A percentile compares a stretch with the other conserved stretches of the same genome.
Evolutionary conservation across 345 rosid genomes (phyloP).

Genomic region (Citrus inodora): DNA sequence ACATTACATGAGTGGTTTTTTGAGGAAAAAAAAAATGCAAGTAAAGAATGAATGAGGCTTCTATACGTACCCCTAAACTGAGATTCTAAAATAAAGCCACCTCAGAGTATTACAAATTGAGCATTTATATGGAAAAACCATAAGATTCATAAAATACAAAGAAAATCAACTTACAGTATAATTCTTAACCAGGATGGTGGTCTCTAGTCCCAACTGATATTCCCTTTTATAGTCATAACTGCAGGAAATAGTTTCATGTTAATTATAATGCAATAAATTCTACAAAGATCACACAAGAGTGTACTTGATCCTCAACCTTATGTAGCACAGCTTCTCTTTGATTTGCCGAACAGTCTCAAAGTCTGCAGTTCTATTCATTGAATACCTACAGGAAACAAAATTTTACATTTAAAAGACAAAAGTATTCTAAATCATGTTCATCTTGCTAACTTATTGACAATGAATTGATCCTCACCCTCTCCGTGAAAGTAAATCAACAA

Average conservation of each 20-base stretch:
- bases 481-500: slow-evolving; percentile 89
- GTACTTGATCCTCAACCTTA: slow-evolving; percentile 44
- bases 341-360: slow-evolving; percentile 97
- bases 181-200: slow-evolving; percentile 91
- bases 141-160: not conserved
- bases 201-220: slow-evolving; percentile 88
- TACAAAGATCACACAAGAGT: not conserved
- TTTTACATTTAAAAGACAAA: not conserved
- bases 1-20: not conserved
- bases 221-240: slow-evolving; percentile 98
- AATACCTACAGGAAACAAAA: slow-evolving; percentile 55
- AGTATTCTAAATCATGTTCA: not conserved
- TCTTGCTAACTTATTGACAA: slow-evolving; percentile 7
- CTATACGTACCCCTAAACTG: not conserved
- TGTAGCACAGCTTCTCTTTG: slow-evolving; percentile 95
- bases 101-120: not conserved
- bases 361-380: slow-evolving; percentile 86
- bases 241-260: slow-evolving; percentile 23
- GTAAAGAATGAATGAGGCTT: not conserved
- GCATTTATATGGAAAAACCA: not conserved
- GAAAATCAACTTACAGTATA: slow-evolving; percentile 68
- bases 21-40: not conserved
- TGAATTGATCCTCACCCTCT: slow-evolving; percentile 67
- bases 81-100: slow-evolving; percentile 1
- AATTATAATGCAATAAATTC: not conserved